Evolutionary conservation across 305 asterid genomes (phyloP).

Genomic region (Solanum hybrid): DNA sequence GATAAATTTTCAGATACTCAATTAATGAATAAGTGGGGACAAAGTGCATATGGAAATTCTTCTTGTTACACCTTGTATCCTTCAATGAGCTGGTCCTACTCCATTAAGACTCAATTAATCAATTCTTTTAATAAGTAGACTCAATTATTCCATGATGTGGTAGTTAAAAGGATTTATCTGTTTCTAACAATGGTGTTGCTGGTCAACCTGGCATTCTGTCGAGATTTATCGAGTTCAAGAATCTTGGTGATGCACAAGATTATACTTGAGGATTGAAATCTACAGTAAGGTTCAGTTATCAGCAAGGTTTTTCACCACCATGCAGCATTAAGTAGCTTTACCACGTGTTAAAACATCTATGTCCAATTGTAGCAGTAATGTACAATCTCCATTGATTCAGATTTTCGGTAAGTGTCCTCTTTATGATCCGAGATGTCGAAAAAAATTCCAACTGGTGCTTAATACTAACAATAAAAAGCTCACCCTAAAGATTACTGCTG

Average conservation of each 20-base stretch:
- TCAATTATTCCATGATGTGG: not conserved
- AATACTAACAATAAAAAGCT: conserved; percentile 18
- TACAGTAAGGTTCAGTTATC: not conserved
- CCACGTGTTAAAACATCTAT: not conserved
- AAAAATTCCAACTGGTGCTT: not conserved
- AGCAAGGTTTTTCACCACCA: not conserved
- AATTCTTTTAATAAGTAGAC: not conserved
- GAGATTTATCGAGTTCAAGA: not conserved
- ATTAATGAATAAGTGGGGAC: not conserved
- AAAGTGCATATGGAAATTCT: not conserved
- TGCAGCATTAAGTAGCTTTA: not conserved
- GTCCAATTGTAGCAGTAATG: not conserved
- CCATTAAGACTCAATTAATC: not conserved
- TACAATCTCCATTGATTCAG: not conserved
- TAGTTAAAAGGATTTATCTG: not conserved
- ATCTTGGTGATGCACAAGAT: not conserved
- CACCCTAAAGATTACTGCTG: conserved; percentile 93
- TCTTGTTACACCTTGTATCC: not conserved
- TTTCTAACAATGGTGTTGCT: not conserved
- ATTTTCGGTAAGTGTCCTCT: not conserved
- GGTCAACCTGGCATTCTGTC: not conserved
- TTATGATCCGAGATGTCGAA: not conserved
- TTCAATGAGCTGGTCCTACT: not conserved
- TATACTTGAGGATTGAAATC: not conserved
- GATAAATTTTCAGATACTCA: not conserved